A percentile compares a stretch with the other conserved stretches of the same genome.
phyloP scores from a whole-genome alignment of 345 rosid species.

The Pelargonium nanum region DNA sequence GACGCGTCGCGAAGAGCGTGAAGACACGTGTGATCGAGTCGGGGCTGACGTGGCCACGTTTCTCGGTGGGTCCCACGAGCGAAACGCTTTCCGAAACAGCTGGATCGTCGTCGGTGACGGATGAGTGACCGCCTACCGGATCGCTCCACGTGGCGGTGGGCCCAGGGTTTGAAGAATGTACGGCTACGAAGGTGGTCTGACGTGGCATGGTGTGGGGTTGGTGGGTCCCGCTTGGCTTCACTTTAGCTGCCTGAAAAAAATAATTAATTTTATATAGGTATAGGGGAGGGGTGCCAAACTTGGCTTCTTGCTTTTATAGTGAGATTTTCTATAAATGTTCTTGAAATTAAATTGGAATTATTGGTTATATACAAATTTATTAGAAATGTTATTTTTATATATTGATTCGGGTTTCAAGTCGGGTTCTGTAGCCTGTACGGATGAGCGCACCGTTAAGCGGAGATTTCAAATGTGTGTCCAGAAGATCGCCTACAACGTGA shows the following conservation, averaged over 20 bases:
- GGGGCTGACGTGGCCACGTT: slow-evolving; percentile 36
- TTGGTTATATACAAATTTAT: no score
- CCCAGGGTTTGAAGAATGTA: background rate
- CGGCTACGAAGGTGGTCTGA: background rate
- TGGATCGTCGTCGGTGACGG: slow-evolving; percentile 18
- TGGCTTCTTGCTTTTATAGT: no score
- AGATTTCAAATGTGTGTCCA: no score
- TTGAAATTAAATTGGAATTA: no score
- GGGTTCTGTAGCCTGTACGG: no score
- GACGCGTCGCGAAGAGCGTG: background rate
- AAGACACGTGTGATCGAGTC: background rate
- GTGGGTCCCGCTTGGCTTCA: background rate
- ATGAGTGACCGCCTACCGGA: background rate
- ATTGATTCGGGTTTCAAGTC: no score
- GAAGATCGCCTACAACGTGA: no score
- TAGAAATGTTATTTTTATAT: no score
- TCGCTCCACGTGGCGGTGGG: background rate
- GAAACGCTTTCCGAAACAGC: slow-evolving; percentile 32
- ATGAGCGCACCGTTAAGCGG: no score
- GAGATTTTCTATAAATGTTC: no score
- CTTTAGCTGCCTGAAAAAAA: background rate
- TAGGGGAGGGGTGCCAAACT: no score
- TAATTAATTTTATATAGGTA: no score
- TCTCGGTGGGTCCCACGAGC: slow-evolving; percentile 19
- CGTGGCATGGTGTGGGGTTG: background rate